Conservation (phyloP, 78 protist genomes). For the Chrysochromulina parva region DNA sequence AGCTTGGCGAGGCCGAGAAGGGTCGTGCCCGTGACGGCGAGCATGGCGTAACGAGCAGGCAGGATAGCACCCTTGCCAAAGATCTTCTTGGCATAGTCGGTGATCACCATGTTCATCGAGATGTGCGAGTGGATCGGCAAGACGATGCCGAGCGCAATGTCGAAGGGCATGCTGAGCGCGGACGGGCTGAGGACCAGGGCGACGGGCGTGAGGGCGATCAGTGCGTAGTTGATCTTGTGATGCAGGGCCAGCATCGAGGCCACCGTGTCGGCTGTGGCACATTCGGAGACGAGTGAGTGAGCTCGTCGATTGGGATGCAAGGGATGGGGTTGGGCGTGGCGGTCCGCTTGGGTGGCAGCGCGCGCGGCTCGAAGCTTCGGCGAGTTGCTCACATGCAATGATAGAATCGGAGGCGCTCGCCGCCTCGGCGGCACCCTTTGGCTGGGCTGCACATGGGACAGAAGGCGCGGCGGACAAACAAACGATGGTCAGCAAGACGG, state of each 20-base stretch:
- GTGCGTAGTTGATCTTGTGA: background rate
- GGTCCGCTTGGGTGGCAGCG: too few species aligned
- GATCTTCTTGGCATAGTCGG: background rate
- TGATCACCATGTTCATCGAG: background rate
- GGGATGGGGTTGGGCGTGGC: too few species aligned
- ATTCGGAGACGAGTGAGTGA: too few species aligned
- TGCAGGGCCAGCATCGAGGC: background rate
- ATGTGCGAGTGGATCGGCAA: constrained; percentile 6
- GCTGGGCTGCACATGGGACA: too few species aligned
- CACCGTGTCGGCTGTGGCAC: background rate
- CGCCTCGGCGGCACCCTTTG: too few species aligned
- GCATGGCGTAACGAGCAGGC: background rate
- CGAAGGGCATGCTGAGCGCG: background rate
- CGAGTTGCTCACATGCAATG: too few species aligned
- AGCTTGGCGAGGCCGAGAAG: background rate
- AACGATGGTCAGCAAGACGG: too few species aligned
- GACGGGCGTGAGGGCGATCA: background rate
- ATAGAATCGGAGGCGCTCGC: too few species aligned
- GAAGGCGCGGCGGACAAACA: too few species aligned
- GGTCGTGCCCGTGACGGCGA: background rate
- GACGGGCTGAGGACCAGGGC: background rate
- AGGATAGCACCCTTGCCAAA: background rate
- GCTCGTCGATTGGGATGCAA: too few species aligned
- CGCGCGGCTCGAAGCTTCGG: too few species aligned
- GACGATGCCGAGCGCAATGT: background rate